Conservation (phyloP, 108 stramenopile genomes). For the Conticribra weissflogii region DNA sequence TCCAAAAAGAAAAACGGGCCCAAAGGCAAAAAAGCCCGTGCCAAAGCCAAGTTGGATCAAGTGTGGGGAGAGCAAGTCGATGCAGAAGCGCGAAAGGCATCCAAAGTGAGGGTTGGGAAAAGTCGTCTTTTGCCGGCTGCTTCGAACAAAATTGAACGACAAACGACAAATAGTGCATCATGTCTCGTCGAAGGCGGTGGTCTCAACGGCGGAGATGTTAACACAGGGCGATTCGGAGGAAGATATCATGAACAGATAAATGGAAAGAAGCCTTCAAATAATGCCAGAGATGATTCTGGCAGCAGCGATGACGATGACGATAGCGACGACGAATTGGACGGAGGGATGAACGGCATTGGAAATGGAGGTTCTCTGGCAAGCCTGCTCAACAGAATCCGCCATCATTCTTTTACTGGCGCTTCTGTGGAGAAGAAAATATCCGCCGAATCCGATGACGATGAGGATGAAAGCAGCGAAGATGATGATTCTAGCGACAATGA, state of each 20-base stretch:
- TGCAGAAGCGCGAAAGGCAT: constrained; percentile 46
- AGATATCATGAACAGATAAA: too few relatives aligned
- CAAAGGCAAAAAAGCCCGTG: constrained; percentile 87
- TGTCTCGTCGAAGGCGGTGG: too few relatives aligned
- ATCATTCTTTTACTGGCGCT: constrained; percentile 7
- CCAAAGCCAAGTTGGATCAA: constrained; percentile 82
- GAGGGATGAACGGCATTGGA: constrained; percentile 9
- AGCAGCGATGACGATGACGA: constrained; percentile 26
- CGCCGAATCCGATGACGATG: constrained; percentile 7
- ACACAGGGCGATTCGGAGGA: too few relatives aligned
- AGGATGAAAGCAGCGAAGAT: constrained; percentile 25
- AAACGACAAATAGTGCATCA: not conserved
- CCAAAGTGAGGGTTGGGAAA: constrained; percentile 49
- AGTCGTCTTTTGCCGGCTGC: constrained; percentile 48
- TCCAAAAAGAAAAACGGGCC: constrained; percentile 55
- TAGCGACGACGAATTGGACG: constrained; percentile 9
- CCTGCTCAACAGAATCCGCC: constrained; percentile 22
- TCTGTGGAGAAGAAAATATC: constrained; percentile 3
- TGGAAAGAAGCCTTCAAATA: not conserved
- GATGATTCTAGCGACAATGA: constrained; percentile 13
- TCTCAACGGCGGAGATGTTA: too few relatives aligned
- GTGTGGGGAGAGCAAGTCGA: constrained; percentile 82
- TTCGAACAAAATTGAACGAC: not conserved
- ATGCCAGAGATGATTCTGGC: not conserved
- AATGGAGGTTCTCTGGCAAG: constrained; percentile 19